A percentile compares a stretch with the other conserved stretches of the same genome.
These are phyloP conservation scores for Pythium volutum DNA, from an alignment of 352 stramenopile species.

Conservation along the genomic window DNA sequence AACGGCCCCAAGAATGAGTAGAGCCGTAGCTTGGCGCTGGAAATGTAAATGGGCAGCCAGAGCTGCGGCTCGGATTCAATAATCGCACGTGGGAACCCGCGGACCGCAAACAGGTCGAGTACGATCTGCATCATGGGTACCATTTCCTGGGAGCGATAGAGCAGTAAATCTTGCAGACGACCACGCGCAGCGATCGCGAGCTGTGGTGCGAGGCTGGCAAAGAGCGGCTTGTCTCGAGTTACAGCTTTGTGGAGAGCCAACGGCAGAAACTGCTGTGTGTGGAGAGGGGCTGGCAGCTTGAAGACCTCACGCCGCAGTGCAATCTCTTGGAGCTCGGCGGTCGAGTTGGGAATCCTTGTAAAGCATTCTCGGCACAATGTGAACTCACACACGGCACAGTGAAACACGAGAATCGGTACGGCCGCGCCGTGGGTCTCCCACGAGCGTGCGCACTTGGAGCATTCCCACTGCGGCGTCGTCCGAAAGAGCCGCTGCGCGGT, in stretches of 20 bases:
- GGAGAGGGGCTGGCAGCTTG: not conserved
- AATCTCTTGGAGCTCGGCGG: constrained; percentile 17
- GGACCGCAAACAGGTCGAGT: constrained; percentile 39
- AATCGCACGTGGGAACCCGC: constrained; percentile 32
- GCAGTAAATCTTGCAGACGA: constrained; percentile 50
- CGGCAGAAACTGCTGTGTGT: constrained; percentile 33
- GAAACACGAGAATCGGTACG: constrained; percentile 22
- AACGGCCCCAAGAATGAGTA: constrained; percentile 58
- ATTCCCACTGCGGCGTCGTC: constrained; percentile 18
- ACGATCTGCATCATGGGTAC: constrained; percentile 39
- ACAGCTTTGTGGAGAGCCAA: constrained; percentile 31
- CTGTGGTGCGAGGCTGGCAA: constrained; percentile 29
- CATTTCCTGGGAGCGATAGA: constrained; percentile 44
- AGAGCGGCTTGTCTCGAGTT: constrained; percentile 8
- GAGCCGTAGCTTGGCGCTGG: constrained; percentile 29
- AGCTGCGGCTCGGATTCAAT: constrained; percentile 22
- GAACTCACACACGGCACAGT: constrained; percentile 21
- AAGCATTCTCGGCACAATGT: constrained; percentile 28
- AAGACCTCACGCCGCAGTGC: constrained; percentile 10
- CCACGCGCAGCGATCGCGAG: constrained; percentile 46
- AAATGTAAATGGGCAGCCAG: constrained; percentile 51
- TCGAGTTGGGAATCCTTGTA: constrained; percentile 59
- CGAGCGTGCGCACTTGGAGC: constrained; percentile 23
- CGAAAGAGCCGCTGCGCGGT: constrained; percentile 26
- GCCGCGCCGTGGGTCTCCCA: constrained; percentile 22